Evolutionary conservation across 1,139 yeast species (phyloP), one percentile per base, ranked within the genome.

Genomic region (Blastobotrys raffinosifermentans): DNA sequence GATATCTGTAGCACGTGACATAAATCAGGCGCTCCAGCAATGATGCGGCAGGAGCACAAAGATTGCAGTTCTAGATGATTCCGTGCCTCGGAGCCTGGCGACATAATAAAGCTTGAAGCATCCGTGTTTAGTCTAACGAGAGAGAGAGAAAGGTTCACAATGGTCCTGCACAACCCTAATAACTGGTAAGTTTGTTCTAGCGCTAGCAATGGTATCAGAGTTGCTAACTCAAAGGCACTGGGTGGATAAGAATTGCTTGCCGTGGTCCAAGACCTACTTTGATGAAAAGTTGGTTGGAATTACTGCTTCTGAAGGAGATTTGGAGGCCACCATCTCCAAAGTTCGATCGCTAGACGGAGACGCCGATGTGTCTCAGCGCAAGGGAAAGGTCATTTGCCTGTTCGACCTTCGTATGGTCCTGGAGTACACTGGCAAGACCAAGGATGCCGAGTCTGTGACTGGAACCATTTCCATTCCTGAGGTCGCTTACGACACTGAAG

Each of bases 241-340:
- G 98, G 97, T 91, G 46, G 96, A 91, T 65, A 91, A 91, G 63
- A 91, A 91, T 70, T 91, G 98, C 65, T 73, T 89, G 44, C 79
- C 75, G 46, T 91, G 98, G 98, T 72, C 96, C 10, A 76, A 77
- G 45, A 72, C 73, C 32, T 91, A 89, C 61, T 84, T 91, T 59
- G 61, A 66, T 32, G 72, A 74, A 33, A 72, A 75, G 37, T 64
- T 87, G 29, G 66, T 67, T 8, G 80, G 80, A 2, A 73, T 69
- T n/a, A 43, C 57, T 7, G 64, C 65, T 10, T 49, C 49, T 19
- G 63, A 60, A 14, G 66, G 53, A 10, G 63, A 56, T 5, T 58
- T 64, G 25, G 50, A 58, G 3, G 78, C 70, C 9, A 57, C 59
- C 30, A 69, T 89, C 33, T 59, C 69, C 20, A 59, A 69, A 11